Conservation (phyloP, 2,329 filamentous ascomycete genomes). For the Gaeumannomyces tritici region DNA sequence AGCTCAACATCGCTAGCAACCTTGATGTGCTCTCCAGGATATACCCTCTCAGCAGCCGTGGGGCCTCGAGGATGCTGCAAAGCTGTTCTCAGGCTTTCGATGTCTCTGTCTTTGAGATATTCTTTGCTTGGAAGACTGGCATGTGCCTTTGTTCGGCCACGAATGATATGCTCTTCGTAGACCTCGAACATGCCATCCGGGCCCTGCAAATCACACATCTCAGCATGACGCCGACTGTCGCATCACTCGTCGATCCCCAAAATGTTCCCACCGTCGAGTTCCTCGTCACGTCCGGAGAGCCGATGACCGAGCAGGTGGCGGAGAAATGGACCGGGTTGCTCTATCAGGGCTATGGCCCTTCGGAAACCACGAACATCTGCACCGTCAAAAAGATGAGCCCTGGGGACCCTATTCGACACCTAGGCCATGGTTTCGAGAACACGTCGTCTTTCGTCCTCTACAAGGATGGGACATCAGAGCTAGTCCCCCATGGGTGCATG, state of each 20-base stretch:
- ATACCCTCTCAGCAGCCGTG: slow-evolving; percentile 44
- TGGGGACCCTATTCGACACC: slow-evolving; percentile 57
- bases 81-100: slow-evolving; percentile 80
- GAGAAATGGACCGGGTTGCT: slow-evolving; percentile 59
- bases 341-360: slow-evolving; percentile 76
- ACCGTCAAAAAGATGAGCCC: slow-evolving; percentile 56
- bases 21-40: slow-evolving; percentile 54
- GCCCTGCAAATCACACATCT: slow-evolving; percentile 63
- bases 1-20: slow-evolving; percentile 68
- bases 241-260: slow-evolving; percentile 58
- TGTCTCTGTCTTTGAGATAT: slow-evolving; percentile 84
- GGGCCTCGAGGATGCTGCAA: slow-evolving; percentile 55
- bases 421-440: slow-evolving; percentile 66
- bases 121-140: slow-evolving; percentile 70
- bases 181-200: slow-evolving; percentile 60
- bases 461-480: slow-evolving; percentile 27
- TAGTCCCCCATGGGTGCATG: slow-evolving; percentile 59
- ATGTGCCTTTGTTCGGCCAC: slow-evolving; percentile 69
- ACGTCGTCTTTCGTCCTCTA: slow-evolving; percentile 62
- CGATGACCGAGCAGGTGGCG: slow-evolving; percentile 63
- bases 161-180: slow-evolving; percentile 64
- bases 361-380: slow-evolving; percentile 83
- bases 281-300: slow-evolving; percentile 73
- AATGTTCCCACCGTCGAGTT: slow-evolving; percentile 65
- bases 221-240: slow-evolving; percentile 78